Base-by-base conservation (phyloP, 345 rosid genomes). In the Iberis pinnata region DNA sequence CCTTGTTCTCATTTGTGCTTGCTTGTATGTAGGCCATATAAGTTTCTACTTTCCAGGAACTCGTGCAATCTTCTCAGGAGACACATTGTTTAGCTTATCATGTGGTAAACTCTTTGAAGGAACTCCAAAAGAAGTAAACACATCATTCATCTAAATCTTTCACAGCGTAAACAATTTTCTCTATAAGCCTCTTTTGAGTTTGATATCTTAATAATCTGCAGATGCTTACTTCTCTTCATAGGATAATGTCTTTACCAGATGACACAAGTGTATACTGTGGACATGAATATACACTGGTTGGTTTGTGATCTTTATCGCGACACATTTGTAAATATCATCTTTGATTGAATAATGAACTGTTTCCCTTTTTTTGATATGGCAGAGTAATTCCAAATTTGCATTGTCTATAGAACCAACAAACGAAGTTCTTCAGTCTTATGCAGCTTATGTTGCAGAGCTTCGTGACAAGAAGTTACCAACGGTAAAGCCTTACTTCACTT, bases 61-160 rank as follows among this genome's bases (percentile, higher is more conserved):
- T 25, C 78, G 85, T 43, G 85, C 79, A 8, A 77, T 90, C 49
- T 90, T 90, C 63, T 74, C 95, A 0, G 98, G 96, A 42, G 98
- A 90, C 76, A 81, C 96, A 14, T 75, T 90, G 72, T 87, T 90
- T 66, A 90, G 98, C 84, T 76, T 90, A 73, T 84, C 96, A 22
- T 90, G 98, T 68, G 98, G 98, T 74, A 87, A 82, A 75, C 96
- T 90, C 54, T 82, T 90, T 43, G 98, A 90, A 77, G 96, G 98
- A 36, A 80, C 82, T 16, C 87, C 89, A 18, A 78, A 76, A 67
- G 76, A 90, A 95, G 96, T 90, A 71, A 55, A 32, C 41, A n/a
- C n/a, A n/a, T n/a, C n/a, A n/a, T n/a, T n/a, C n/a, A n/a, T n/a
- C n/a, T n/a, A n/a, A n/a, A n/a, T n/a, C n/a, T n/a, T n/a, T n/a